Base-by-base conservation (phyloP, 179 eudicot genomes). In the Silene vulgaris region DNA sequence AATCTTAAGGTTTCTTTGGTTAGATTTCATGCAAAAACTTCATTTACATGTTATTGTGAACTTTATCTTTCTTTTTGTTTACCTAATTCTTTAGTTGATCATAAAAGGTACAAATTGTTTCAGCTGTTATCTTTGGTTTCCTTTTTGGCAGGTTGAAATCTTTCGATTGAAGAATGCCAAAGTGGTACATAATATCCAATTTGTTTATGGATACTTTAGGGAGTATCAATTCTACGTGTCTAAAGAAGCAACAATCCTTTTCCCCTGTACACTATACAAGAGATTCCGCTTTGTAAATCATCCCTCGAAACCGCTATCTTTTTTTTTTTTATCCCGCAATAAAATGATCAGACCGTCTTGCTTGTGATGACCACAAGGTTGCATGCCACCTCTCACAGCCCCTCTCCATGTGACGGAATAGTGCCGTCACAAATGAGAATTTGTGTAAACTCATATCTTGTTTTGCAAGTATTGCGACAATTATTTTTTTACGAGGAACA, bases 191-290 rank as follows among this genome's bases (percentile, higher is more conserved):
- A 63, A 29, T 30, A 74, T 54, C 3, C 21, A 54, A 13, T 74
- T 81, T 69, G 78, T 81, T 77, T 81, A 74, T 64, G 21, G 61
- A n/a, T 71, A 74, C 84, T 81, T 79, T 81, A 63, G 13, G 69
- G 45, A 66, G 84, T 75, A 78, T 78, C 74, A 71, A 75, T 82
- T 67, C 84, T 30, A 66, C 16, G 13, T 82, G 84, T 82, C 79
- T 78, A 82, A 82, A 82, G 84, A 61, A 48, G 43, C 60, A 52
- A 78, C 16, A 48, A 64, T 32, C 4, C n/a, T 67, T 68, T 62
- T 73, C 14, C 56, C 35, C 12, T 73, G 29, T 48, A 56, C n/a
- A 77, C 52, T 54, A n/a, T 62, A 23, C 74, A 72, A 60, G 62
- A 26, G 23, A 62, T 62, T 52, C 75, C 65, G 66, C 69, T 28